Base-by-base conservation (phyloP, 2,329 filamentous ascomycete genomes). In the Hypoxylon sp. region DNA sequence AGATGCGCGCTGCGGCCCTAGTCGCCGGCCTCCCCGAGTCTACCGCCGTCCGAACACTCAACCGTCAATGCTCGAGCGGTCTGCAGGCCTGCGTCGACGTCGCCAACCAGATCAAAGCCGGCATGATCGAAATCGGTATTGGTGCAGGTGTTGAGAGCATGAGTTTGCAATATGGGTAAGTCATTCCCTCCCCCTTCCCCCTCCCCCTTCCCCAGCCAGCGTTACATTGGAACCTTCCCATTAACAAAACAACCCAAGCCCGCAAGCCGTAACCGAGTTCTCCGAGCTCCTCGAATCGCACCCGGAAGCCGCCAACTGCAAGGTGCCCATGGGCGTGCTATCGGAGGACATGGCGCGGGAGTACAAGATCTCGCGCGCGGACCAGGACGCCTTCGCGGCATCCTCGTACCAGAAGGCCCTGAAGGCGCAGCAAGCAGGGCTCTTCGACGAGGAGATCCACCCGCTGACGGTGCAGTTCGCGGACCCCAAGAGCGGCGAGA, bases 121-220 rank as follows among this genome's bases (percentile, higher is more conserved):
- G 94, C 76, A 97, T 97, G 92, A 98, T 98, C 78, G 95, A 98
- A 73, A 83, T 98, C 70, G 96, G 96, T 75, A 90, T 98, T 74
- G 96, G 95, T 73, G 94, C 94, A 19, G 96, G 96, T 77, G 94
- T 97, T 24, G 96, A 99, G 89, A 96, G 92, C 85, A 99, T 99
- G 96, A 93, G 89, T 77, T 86, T 87, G 64, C 92, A 98, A 78
- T 98, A 98, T 80, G 96, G 95, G 90, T 92, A 84, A 75, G 88
- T 46, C 9, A 46, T 37, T 22, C 5, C 44, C 42, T 8, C 10
- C 13, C 17, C 29, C 13, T 33, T 8, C 48, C 24, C 42, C 24
- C 50, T 1, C 19, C 13, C 33, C 10, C 24, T 44, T 24, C 14
- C 37, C 22, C 11, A n/a, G 4, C 31, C 4, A 14, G 51, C n/a